A percentile compares a stretch with the other conserved stretches of the same genome.
Conservation (phyloP, 169 alveolate species). For the Cryptosporidium parvum region DNA sequence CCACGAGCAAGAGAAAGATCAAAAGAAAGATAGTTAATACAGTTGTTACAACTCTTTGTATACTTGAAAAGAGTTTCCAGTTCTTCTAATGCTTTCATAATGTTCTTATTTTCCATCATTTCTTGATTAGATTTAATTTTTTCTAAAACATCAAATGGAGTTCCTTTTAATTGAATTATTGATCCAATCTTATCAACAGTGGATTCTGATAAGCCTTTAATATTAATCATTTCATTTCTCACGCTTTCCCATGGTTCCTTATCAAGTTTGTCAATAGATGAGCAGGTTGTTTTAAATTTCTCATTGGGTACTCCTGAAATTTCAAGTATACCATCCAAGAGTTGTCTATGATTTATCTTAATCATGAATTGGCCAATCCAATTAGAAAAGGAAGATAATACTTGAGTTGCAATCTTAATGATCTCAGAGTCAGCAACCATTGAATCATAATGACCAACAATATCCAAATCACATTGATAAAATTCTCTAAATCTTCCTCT, state of each 20-base stretch:
- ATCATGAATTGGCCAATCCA: conserved; percentile 88
- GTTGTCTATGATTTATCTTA: conserved; percentile 91
- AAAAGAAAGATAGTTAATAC: conserved; percentile 77
- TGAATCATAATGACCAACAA: conserved; percentile 91
- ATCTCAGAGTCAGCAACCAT: conserved; percentile 96
- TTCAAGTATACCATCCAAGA: conserved; percentile 91
- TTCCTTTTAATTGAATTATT: conserved; percentile 87
- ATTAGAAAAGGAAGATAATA: conserved; percentile 83
- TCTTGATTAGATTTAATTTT: conserved; percentile 74
- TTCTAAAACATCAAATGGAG: conserved; percentile 83
- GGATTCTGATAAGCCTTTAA: conserved; percentile 90
- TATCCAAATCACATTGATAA: conserved; percentile 97
- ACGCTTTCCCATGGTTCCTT: conserved; percentile 95
- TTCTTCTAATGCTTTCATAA: conserved; percentile 82
- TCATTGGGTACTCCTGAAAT: conserved; percentile 90
- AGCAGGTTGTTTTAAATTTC: conserved; percentile 91
- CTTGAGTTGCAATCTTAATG: conserved; percentile 89
- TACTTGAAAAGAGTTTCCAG: conserved; percentile 81
- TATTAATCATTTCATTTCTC: conserved; percentile 89
- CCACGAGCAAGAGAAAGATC: conserved; percentile 97
- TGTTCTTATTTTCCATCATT: conserved; percentile 75
- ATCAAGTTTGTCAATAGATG: conserved; percentile 96
- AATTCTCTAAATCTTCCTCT: conserved; percentile 97
- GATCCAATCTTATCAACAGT: conserved; percentile 86
- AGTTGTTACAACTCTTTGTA: conserved; percentile 68